Evolutionary conservation across 352 stramenopile genomes (phyloP).

Genomic region (Phytopythium helicoides): DNA sequence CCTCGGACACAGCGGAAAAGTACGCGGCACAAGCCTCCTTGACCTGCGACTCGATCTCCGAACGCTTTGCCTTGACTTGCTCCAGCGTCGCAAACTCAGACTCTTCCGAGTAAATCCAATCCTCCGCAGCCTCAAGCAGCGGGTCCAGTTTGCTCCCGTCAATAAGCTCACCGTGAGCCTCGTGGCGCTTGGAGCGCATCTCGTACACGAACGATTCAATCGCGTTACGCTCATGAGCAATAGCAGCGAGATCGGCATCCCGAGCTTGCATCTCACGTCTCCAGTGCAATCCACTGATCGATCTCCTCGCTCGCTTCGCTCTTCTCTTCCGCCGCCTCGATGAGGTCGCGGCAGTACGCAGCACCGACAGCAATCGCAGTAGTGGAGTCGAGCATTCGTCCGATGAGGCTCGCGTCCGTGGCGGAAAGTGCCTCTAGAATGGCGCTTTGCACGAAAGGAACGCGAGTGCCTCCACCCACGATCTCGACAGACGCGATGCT

Average conservation of each 20-base stretch:
- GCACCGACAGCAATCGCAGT: constrained; percentile 79
- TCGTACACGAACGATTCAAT: constrained; percentile 91
- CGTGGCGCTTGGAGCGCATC: constrained; percentile 77
- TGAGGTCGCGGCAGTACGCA: constrained; percentile 41
- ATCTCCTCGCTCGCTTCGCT: constrained; percentile 26
- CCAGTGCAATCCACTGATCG: constrained; percentile 39
- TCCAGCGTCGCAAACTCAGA: constrained; percentile 69
- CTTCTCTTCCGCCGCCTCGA: constrained; percentile 13
- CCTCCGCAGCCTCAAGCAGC: constrained; percentile 79
- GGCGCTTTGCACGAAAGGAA: constrained; percentile 78
- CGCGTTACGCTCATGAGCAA: constrained; percentile 85
- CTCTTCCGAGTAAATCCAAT: constrained; percentile 92
- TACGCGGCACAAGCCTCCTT: constrained; percentile 49
- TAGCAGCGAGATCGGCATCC: constrained; percentile 64
- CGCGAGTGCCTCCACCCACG: constrained; percentile 87
- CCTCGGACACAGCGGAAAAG: constrained; percentile 63
- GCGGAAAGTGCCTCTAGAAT: constrained; percentile 45
- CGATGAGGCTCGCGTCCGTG: constrained; percentile 57
- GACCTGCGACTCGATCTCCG: constrained; percentile 59
- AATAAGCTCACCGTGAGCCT: constrained; percentile 75
- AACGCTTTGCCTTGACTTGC: constrained; percentile 41
- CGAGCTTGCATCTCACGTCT: constrained; percentile 70
- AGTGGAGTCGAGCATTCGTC: constrained; percentile 88
- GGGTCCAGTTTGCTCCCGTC: constrained; percentile 52
- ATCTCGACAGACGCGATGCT: constrained; percentile 83